A percentile compares a stretch with the other conserved stretches of the same genome.
phyloP scores from a whole-genome alignment of 306 rosid genomes.

The Potentilla sterilis region DNA sequence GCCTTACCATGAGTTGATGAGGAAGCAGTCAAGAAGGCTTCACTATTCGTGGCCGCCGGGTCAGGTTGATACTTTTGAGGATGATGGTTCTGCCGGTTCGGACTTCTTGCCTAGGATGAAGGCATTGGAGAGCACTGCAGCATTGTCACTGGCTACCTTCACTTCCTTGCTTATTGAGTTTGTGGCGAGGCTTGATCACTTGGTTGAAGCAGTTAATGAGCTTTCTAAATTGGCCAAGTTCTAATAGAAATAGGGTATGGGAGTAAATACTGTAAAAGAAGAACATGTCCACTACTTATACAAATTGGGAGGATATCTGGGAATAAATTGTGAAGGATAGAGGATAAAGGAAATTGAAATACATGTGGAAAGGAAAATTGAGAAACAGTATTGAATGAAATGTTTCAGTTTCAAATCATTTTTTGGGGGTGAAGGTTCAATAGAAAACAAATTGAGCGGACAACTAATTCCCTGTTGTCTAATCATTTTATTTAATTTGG shows the following conservation, averaged over 20 bases:
- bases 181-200: slow-evolving; percentile 71
- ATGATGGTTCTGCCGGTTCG: slow-evolving; percentile 27
- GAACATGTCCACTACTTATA: not conserved
- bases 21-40: slow-evolving; percentile 53
- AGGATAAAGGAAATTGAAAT: not conserved
- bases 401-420: not conserved
- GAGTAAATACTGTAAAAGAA: not conserved
- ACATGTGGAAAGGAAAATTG: not conserved
- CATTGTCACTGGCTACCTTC: slow-evolving; percentile 60
- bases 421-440: no score
- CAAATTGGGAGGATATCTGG: not conserved
- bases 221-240: slow-evolving; percentile 71
- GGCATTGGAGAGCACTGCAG: slow-evolving; percentile 55
- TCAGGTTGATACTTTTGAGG: slow-evolving; percentile 51
- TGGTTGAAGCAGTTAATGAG: slow-evolving; percentile 63
- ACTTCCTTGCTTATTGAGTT: slow-evolving; percentile 68
- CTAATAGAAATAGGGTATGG: slow-evolving; percentile 18
- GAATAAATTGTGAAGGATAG: not conserved
- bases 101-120: slow-evolving; percentile 45
- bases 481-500: no score
- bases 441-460: no score
- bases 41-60: slow-evolving; percentile 69
- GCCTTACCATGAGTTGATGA: slow-evolving; percentile 39
- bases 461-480: no score
- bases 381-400: not conserved